Base-by-base conservation (phyloP, 148 eudicot genomes). In the Amaranthus cruentus region DNA sequence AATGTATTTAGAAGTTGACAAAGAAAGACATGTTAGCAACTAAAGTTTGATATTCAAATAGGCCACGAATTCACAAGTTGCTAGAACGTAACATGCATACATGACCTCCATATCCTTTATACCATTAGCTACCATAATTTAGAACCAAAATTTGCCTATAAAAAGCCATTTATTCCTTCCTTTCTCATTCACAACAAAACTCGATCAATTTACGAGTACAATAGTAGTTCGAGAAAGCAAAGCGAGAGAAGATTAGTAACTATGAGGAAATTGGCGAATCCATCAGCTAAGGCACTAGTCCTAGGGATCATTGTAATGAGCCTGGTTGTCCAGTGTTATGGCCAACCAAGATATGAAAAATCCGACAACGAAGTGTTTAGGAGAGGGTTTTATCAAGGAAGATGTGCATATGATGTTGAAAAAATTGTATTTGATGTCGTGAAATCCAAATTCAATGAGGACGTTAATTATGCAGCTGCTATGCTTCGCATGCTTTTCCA, bases 401-500 rank as follows among this genome's bases (percentile, higher is more conserved):
- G 80, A 66, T 86, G 87, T 66, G 58, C 9, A 2, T 9, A 21
- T 7, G 77, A 86, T 28, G 89, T 81, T 4, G 89, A 86, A 66
- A 57, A 65, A 4, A 7, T 84, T 55, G 83, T 86, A 6, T 43
- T 60, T 2, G 53, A 53, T 10, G 71, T 78, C 7, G 71, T 83
- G 9, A 14, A 9, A 3, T 6, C 28, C 3, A 46, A 63, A 66
- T 70, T 60, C 58, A 3, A 4, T 4, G 28, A 9, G 13, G 82
- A 86, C 53, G 51, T 28, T 2, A 75, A 77, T 5, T 73, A 75
- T 18, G 76, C 71, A 0, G 84, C 83, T 4, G 89, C 80, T 38
- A 73, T 86, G 9, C 78, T 86, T 6, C 84, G 85, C 55, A 66
- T 82, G 84, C 82, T 78, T 8, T 81, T 82, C 69, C 87, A 86